Evolutionary conservation across 2,329 filamentous ascomycete genomes (phyloP).

Genomic region (Kalmusia sp.): DNA sequence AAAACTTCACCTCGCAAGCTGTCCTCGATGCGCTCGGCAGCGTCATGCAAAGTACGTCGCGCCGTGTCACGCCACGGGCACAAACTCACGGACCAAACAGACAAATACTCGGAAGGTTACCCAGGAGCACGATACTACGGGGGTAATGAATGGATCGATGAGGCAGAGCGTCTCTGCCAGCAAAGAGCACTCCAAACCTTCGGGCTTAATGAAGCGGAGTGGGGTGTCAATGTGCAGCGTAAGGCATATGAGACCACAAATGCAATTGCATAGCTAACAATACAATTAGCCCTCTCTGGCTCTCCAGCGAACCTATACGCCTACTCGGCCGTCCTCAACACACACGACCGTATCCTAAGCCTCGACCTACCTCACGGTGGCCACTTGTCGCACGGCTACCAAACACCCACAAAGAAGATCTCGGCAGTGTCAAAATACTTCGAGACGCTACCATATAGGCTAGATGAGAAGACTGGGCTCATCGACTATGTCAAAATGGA

Average conservation of each 20-base stretch:
- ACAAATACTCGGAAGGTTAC: constrained; percentile 99
- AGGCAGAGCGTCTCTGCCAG: constrained; percentile 95
- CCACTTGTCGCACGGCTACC: constrained; percentile 95
- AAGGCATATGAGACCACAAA: constrained; percentile 17
- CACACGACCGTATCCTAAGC: constrained; percentile 96
- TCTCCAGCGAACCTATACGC: constrained; percentile 79
- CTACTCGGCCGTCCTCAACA: constrained; percentile 90
- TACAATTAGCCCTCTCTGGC: constrained; percentile 73
- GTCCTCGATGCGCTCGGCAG: constrained; percentile 94
- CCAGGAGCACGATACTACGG: constrained; percentile 98
- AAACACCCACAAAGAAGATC: constrained; percentile 84
- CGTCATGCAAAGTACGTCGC: constrained; percentile 57
- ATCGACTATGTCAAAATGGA: constrained; percentile 96
- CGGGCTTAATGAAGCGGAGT: constrained; percentile 83
- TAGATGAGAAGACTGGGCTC: constrained; percentile 87
- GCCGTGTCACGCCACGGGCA: constrained; percentile 67
- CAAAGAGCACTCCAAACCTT: constrained; percentile 91
- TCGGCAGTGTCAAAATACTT: constrained; percentile 99
- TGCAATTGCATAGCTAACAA: constrained; percentile 21
- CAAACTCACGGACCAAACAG: constrained; percentile 52
- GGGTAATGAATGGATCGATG: constrained; percentile 98
- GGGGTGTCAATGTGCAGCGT: constrained; percentile 99
- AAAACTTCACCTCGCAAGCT: constrained; percentile 98
- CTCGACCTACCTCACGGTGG: constrained; percentile 96
- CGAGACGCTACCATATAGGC: constrained; percentile 96